Percentiles rank a stretch among this genome's conserved stretches.
Evolutionary conservation across 305 asterid genomes (phyloP).

Genomic region (Fraxinus sp.): DNA sequence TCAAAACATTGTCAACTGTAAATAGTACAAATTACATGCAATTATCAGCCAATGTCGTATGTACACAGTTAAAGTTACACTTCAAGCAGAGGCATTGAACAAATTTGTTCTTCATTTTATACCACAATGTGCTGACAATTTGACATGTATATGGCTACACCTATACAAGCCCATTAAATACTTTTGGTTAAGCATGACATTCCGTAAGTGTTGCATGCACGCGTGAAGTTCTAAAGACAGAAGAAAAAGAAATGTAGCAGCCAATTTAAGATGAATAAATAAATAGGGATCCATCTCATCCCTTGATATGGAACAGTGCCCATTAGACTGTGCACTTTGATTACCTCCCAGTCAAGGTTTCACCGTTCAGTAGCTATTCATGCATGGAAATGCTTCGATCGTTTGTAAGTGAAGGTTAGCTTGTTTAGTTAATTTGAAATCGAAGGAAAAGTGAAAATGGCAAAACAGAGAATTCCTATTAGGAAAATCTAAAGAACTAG

Average conservation of each 20-base stretch:
- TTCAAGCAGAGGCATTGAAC: slow-evolving; percentile 9
- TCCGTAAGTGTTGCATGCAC: slow-evolving; percentile 21
- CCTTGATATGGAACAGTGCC: slow-evolving; percentile 1
- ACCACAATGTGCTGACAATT: slow-evolving; percentile 9
- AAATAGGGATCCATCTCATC: not conserved
- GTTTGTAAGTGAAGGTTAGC: slow-evolving; percentile 11
- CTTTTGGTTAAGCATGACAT: slow-evolving; percentile 25
- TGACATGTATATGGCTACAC: slow-evolving; percentile 9
- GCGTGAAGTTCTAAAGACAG: slow-evolving; percentile 19
- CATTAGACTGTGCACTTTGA: not conserved
- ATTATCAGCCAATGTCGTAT: not conserved
- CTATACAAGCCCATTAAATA: slow-evolving; percentile 16
- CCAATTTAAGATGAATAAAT: slow-evolving; percentile 8
- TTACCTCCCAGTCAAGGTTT: not conserved
- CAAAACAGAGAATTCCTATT: not conserved
- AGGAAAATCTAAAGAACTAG: slow-evolving; percentile 11
- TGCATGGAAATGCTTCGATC: not conserved
- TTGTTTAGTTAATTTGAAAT: slow-evolving; percentile 9
- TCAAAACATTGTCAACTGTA: slow-evolving; percentile 4
- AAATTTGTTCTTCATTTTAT: slow-evolving; percentile 5
- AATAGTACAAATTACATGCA: slow-evolving; percentile 14
- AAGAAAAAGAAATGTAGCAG: slow-evolving; percentile 19
- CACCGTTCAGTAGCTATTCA: slow-evolving; percentile 13
- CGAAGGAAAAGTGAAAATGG: not conserved
- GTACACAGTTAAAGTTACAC: slow-evolving; percentile 3